phyloP scores from a whole-genome alignment of 345 rosid species.

The Erysimum cheiranthoides region DNA sequence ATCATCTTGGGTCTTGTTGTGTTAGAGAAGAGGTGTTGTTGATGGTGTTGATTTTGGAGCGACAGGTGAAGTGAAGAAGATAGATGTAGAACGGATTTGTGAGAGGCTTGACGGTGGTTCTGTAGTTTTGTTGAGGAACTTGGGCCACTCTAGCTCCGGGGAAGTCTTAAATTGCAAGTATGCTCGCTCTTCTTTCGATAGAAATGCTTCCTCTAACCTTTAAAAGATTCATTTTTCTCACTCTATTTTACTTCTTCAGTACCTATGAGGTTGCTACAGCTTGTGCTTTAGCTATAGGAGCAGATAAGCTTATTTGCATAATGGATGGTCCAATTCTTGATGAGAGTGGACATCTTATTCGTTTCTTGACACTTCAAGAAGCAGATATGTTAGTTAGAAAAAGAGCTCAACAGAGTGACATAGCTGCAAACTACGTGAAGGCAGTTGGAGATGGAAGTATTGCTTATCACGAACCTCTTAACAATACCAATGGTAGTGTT shows the following conservation, averaged over 20 bases:
- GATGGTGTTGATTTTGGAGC: constrained; percentile 95
- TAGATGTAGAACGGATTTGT: constrained; percentile 76
- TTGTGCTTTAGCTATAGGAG: constrained; percentile 91
- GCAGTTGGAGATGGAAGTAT: constrained; percentile 71
- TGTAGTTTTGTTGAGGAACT: constrained; percentile 80
- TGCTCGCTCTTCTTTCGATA: constrained; percentile 33
- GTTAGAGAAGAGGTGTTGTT: constrained; percentile 89
- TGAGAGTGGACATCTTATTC: constrained; percentile 80
- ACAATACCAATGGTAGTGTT: constrained; percentile 46
- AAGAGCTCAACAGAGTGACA: constrained; percentile 87
- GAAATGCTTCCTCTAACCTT: neutral
- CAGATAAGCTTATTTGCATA: constrained; percentile 87
- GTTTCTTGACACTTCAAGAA: constrained; percentile 82
- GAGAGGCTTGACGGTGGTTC: constrained; percentile 95
- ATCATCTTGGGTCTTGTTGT: constrained; percentile 22
- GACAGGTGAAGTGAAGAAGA: constrained; percentile 94
- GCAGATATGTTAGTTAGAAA: constrained; percentile 87
- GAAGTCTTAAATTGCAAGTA: constrained; percentile 99
- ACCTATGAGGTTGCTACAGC: constrained; percentile 98
- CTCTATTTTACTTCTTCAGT: constrained; percentile 51
- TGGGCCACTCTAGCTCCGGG: constrained; percentile 97
- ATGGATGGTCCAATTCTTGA: constrained; percentile 89
- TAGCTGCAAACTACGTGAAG: constrained; percentile 90
- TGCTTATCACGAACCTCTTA: constrained; percentile 44
- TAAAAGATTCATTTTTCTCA: neutral